Conservation (phyloP, 2,329 filamentous ascomycete species). For the Botrytis medusae region DNA sequence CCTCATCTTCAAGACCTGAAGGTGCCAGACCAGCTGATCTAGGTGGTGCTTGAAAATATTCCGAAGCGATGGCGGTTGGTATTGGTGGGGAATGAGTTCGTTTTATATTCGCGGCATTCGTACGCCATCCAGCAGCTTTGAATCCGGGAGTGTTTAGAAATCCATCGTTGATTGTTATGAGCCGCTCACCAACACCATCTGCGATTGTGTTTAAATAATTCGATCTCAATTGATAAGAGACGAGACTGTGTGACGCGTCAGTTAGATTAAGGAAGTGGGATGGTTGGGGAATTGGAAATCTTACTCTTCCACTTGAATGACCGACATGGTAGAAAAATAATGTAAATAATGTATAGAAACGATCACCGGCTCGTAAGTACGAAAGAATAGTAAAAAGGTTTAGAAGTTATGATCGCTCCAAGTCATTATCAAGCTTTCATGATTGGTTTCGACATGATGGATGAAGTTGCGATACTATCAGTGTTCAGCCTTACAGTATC, state of each 20-base stretch:
- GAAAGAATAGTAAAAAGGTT: background rate
- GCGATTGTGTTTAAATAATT: conserved; percentile 78
- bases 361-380: conserved; percentile 15
- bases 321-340: conserved; percentile 36
- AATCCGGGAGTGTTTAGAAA: conserved; percentile 80
- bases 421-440: conserved; percentile 8
- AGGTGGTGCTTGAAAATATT: conserved; percentile 77
- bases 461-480: conserved; percentile 17
- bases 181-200: conserved; percentile 80
- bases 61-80: conserved; percentile 75
- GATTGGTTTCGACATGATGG: background rate
- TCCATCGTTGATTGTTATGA: conserved; percentile 77
- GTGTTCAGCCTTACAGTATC: conserved; percentile 18
- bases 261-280: background rate
- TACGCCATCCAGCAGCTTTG: conserved; percentile 78
- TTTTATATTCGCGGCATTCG: conserved; percentile 73
- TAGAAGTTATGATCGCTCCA: background rate
- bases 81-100: conserved; percentile 85
- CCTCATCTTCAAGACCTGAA: conserved; percentile 63
- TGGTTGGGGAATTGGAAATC: conserved; percentile 16
- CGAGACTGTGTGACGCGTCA: conserved; percentile 56
- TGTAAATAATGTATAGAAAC: background rate
- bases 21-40: conserved; percentile 55
- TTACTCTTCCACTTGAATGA: conserved; percentile 43
- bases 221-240: conserved; percentile 78